Evolutionary conservation across 129 eudicot species (phyloP), one percentile per base, ranked within the genome.

Genomic region (Saussurea involucrata): DNA sequence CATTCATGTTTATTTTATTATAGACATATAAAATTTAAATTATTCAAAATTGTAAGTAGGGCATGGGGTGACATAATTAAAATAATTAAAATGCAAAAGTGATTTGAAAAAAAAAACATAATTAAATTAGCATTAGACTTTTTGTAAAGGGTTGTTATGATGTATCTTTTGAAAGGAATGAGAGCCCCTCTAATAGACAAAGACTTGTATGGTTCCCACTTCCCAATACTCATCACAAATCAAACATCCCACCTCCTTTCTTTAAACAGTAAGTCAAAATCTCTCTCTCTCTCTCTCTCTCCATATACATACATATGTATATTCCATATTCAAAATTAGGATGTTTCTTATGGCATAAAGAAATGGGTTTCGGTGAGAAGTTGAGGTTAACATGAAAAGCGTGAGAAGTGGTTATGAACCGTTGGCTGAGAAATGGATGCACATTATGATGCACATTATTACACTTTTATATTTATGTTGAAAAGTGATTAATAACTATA

Each of bases 71-170:
- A 17, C 58, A 49, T 49, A 49, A 49, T 49, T 53, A n/a, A 53
- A n/a, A 53, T 53, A 53, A 53, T 42, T 42, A 42, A 42, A 40
- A 40, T 10, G 49, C 49, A 40, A 11, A 42, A 42, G 4, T 17
- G 12, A 42, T 6, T 72, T 72, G 46, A 77, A 57, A 49, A 53
- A 27, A 49, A 17, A 6, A 20, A 77, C n/a, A n/a, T 53, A 2
- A 53, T 53, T 15, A 21, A 74, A 61, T 15, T 53, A 49, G 60
- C 68, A 36, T 22, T 53, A 33, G 74, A 77, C 81, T 77, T 77
- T 77, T 53, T 55, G 60, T 32, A 68, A 68, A 31, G 81, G 82
- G 68, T 79, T 64, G 42, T 33, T 42, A 79, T 72, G 73, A 79
- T 64, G 73, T 46, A 72, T 72, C 83, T 72, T 61, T 71, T 29